These are phyloP conservation scores for Phellopilus nigrolimitatus DNA, from an alignment of 1,284 basidiomycete genomes.

Conservation along the genomic window DNA sequence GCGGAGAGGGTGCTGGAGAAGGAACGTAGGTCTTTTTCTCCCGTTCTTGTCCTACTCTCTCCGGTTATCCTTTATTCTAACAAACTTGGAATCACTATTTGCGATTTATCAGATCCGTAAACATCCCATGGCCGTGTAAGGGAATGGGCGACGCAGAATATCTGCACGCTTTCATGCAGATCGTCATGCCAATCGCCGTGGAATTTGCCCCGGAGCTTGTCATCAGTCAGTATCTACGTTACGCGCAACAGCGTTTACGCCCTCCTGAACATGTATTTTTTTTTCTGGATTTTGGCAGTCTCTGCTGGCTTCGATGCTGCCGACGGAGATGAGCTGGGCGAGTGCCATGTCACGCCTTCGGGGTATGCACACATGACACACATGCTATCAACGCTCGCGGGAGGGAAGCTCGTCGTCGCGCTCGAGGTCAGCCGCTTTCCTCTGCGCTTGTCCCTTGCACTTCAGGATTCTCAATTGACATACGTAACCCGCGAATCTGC, in stretches of 20 bases:
- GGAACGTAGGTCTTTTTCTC: slow-evolving; percentile 65
- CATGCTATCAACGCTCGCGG: slow-evolving; percentile 87
- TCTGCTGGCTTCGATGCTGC: slow-evolving; percentile 99
- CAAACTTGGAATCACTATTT: no score
- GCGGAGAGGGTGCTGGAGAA: slow-evolving; percentile 77
- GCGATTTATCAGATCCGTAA: slow-evolving; percentile 65
- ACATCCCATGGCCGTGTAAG: slow-evolving; percentile 88
- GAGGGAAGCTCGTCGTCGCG: slow-evolving; percentile 87
- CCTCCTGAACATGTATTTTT: neutral
- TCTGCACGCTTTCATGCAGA: slow-evolving; percentile 90
- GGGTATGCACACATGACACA: slow-evolving; percentile 99
- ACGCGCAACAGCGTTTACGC: neutral
- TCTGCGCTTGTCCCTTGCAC: neutral
- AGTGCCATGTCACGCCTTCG: slow-evolving; percentile 86
- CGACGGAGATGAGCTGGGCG: slow-evolving; percentile 86
- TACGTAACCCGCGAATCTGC: no score
- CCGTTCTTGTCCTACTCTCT: neutral
- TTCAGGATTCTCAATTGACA: no score
- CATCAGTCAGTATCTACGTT: slow-evolving; percentile 64
- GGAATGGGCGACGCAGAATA: slow-evolving; percentile 97
- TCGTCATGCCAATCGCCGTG: slow-evolving; percentile 96
- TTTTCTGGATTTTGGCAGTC: slow-evolving; percentile 51
- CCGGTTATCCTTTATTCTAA: no score
- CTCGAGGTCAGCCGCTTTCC: slow-evolving; percentile 65
- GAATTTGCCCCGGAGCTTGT: slow-evolving; percentile 96